Conservation (phyloP, 257 asterid species). For the Plantago ovata region DNA sequence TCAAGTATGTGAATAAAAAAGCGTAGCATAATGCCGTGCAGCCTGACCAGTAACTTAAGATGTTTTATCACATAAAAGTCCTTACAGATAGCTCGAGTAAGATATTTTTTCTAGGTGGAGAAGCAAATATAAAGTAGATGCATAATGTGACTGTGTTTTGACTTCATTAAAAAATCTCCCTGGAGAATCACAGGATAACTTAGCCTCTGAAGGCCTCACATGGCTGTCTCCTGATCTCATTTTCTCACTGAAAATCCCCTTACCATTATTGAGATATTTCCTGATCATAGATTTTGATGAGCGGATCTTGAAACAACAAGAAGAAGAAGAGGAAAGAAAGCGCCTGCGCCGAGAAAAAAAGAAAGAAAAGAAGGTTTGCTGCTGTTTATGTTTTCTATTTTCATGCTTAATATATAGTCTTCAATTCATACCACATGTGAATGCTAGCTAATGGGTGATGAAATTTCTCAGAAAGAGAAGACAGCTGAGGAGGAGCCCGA, state of each 20-base stretch:
- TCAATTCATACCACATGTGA: not conserved
- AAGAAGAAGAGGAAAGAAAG: constrained; percentile 96
- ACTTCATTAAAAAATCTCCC: no score
- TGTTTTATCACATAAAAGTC: no score
- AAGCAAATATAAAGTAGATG: no score
- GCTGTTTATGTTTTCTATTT: not conserved
- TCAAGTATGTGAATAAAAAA: no score
- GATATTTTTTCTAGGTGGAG: no score
- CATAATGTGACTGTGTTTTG: no score
- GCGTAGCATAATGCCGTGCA: no score
- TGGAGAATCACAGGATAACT: no score
- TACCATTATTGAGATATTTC: not conserved
- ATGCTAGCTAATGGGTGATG: constrained; percentile 13
- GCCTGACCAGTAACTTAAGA: no score
- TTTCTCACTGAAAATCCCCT: not conserved
- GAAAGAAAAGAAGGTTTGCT: constrained; percentile 93
- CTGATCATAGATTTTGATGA: constrained; percentile 71
- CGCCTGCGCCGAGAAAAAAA: constrained; percentile 88
- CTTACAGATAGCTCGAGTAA: no score
- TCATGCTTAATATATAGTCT: not conserved
- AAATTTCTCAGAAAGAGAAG: constrained; percentile 65
- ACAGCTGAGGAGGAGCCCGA: constrained; percentile 85
- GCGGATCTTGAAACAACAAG: constrained; percentile 82
- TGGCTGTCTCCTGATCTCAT: not conserved
- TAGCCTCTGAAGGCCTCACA: no score